Evolutionary conservation across 768 basidiomycete species (phyloP), one percentile per base, ranked within the genome.

Genomic region (Mycena polygramma): DNA sequence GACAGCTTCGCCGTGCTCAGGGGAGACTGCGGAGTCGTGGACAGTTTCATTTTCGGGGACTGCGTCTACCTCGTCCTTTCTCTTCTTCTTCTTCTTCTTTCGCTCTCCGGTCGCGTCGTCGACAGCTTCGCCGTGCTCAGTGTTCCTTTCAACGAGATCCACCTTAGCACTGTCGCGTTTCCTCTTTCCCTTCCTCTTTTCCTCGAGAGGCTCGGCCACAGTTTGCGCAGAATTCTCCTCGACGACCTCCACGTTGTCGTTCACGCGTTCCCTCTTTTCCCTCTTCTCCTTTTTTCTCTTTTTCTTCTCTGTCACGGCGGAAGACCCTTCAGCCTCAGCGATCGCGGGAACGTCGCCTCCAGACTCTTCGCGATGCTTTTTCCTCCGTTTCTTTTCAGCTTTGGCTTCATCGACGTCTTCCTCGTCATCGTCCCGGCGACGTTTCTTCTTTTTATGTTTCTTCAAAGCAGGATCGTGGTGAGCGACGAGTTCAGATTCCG

Each of bases 391-490:
- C 67, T 74, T 75, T 75, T 79, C 83, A 60, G 78, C 63, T 43
- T 75, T 52, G 48, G 70, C 70, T 53, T 49, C 67, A 6, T 67
- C 72, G 66, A 77, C 79, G 35, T 74, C 77, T 0, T 51, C 30
- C n/a, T 43, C 63, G 22, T 19, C 59, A 57, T 68, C 58, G 7
- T 83, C 81, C 26, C 70, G 75, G 30, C 70, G 68, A 63, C 76
- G 76, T 75, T 82, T 82, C 69, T 82, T 82, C 75, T 80, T 81
- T 63, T 80, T 80, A 65, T 85, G 83, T 75, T 82, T 79, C 59
- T 76, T 75, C 30, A 63, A 48, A 45, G 60, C 6, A 57, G 59
- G 26, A 36, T 41, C 36, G 57, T 35, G 61, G 10, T 52, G 48
- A 43, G 61, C 19, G 39, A 48, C 7, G 35, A 41, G 62, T 63